These are phyloP conservation scores for Tylopilus felleus DNA, from an alignment of 768 basidiomycete species.

Conservation along the genomic window DNA sequence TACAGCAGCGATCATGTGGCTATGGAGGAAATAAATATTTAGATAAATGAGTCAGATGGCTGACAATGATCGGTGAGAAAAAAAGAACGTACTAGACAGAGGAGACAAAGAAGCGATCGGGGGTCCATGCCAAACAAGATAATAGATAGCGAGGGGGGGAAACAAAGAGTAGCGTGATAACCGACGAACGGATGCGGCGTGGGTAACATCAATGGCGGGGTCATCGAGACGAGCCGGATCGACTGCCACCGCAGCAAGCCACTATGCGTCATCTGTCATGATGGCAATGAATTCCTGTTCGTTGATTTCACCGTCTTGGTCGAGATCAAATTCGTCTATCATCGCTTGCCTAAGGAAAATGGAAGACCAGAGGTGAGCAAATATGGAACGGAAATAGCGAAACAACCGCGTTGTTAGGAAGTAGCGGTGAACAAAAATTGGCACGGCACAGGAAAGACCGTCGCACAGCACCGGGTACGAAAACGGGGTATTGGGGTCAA, in stretches of 20 bases:
- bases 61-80: slow-evolving; percentile 20
- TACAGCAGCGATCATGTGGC: slow-evolving; percentile 26
- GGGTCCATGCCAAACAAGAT: slow-evolving; percentile 17
- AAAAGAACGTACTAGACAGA: slow-evolving; percentile 17
- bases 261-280: slow-evolving; percentile 87
- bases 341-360: slow-evolving; percentile 81
- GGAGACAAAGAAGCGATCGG: slow-evolving; percentile 12
- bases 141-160: slow-evolving; percentile 19
- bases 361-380: slow-evolving; percentile 32
- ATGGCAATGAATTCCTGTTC: slow-evolving; percentile 96
- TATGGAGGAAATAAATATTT: slow-evolving; percentile 8
- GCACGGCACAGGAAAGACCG: slow-evolving; percentile 15
- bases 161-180: slow-evolving; percentile 6
- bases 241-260: not conserved
- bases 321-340: slow-evolving; percentile 99
- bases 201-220: slow-evolving; percentile 1
- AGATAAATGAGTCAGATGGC: slow-evolving; percentile 14
- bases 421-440: slow-evolving; percentile 26
- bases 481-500: slow-evolving; percentile 29
- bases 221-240: not conserved
- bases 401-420: slow-evolving; percentile 16
- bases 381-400: slow-evolving; percentile 19
- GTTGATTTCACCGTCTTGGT: slow-evolving; percentile 96
- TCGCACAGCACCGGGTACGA: slow-evolving; percentile 21
- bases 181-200: not conserved